Percentiles rank a stretch among this genome's conserved stretches.
phyloP scores from a whole-genome alignment of 2,329 filamentous ascomycete genomes.

The Botrytis hyacinthi region DNA sequence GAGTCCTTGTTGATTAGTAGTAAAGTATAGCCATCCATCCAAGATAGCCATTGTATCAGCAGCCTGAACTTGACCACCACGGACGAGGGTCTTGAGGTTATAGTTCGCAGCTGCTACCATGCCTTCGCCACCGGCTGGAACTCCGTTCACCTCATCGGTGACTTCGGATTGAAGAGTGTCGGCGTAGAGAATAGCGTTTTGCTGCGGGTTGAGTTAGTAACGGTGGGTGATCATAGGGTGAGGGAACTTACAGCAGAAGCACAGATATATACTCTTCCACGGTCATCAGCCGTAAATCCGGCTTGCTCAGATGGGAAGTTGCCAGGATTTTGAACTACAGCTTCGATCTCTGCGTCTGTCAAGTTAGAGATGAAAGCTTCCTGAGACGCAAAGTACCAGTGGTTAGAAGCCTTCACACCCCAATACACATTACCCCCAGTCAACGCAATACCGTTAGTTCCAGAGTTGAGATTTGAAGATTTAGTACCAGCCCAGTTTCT shows the following conservation, averaged over 20 bases:
- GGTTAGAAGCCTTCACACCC: conserved; percentile 8
- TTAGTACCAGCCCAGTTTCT: conserved; percentile 1
- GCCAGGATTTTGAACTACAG: conserved; percentile 1
- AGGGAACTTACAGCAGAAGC: neutral
- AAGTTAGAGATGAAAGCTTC: conserved; percentile 7
- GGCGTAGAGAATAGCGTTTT: conserved; percentile 6
- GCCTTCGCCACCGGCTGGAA: neutral
- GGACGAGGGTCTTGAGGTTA: neutral
- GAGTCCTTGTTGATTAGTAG: conserved; percentile 8
- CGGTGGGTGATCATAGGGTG: no score
- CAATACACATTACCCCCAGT: neutral
- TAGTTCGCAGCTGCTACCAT: neutral
- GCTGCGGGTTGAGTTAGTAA: neutral
- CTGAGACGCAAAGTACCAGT: conserved; percentile 4
- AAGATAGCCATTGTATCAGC: conserved; percentile 12
- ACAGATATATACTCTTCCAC: conserved; percentile 9
- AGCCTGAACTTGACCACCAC: neutral
- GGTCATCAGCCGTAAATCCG: conserved; percentile 1
- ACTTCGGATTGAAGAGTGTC: conserved; percentile 6
- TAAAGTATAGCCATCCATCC: conserved; percentile 10
- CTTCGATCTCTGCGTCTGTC: neutral
- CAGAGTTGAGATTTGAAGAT: neutral
- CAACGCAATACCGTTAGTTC: neutral
- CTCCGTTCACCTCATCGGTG: neutral
- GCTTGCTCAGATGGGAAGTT: conserved; percentile 6